A percentile compares a stretch with the other conserved stretches of the same genome.
Conservation (phyloP, 2,329 filamentous ascomycete species). For the Phialophora expanda region DNA sequence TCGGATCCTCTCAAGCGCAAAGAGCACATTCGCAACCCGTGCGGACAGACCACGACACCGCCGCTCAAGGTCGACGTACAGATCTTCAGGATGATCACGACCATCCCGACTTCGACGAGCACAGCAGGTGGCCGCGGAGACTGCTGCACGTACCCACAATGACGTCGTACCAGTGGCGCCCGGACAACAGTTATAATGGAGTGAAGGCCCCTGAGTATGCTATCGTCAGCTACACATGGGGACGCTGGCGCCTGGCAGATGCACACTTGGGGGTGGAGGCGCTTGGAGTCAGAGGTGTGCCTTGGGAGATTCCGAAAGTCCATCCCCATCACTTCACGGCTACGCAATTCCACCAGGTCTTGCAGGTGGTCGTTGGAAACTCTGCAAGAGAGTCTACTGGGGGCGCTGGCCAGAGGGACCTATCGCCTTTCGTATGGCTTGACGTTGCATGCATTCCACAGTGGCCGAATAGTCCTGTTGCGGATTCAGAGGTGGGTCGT, state of each 20-base stretch:
- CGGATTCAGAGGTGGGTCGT: slow-evolving; percentile 4
- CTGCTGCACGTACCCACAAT: slow-evolving; percentile 4
- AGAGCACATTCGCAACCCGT: background rate
- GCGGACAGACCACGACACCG: background rate
- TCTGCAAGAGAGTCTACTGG: background rate
- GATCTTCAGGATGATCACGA: background rate
- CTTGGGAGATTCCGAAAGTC: slow-evolving; percentile 1
- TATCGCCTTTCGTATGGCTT: slow-evolving; percentile 1
- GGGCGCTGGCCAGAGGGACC: background rate
- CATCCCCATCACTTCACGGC: slow-evolving; percentile 2
- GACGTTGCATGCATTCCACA: slow-evolving; percentile 9
- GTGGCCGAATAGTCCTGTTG: slow-evolving; percentile 1
- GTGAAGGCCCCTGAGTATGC: background rate
- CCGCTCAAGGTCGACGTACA: background rate
- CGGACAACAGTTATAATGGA: background rate
- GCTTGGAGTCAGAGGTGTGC: background rate
- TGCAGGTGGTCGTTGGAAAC: background rate
- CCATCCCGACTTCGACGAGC: background rate
- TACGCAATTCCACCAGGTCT: background rate
- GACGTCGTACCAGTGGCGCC: slow-evolving; percentile 2
- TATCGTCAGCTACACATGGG: slow-evolving; percentile 2
- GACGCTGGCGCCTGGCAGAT: slow-evolving; percentile 3
- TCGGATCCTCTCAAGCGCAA: background rate
- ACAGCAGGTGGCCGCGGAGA: background rate
- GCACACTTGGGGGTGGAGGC: background rate